phyloP scores from a whole-genome alignment of 768 basidiomycete genomes.

The Pulveroboletus ravenelii region DNA sequence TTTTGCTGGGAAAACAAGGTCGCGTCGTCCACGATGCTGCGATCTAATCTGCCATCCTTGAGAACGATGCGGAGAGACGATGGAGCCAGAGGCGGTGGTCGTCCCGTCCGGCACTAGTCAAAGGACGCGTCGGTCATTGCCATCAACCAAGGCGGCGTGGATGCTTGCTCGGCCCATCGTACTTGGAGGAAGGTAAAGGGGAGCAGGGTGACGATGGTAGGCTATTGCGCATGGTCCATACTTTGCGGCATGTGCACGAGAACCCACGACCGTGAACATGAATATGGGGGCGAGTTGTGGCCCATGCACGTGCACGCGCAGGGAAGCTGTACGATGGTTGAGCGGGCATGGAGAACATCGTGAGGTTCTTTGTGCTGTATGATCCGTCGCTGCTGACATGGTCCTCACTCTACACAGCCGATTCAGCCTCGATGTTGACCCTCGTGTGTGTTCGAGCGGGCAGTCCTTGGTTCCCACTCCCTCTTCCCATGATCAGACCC shows the following conservation, averaged over 20 bases:
- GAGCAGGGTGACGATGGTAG: not conserved
- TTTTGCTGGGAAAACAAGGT: not conserved
- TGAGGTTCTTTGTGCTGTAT: not conserved
- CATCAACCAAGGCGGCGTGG: too few species aligned
- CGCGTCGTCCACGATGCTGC: conserved; percentile 19
- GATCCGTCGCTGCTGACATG: too few species aligned
- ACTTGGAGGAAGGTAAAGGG: not conserved
- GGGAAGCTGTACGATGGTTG: not conserved
- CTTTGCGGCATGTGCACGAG: not conserved
- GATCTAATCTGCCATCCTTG: conserved; percentile 39
- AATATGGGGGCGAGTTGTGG: not conserved
- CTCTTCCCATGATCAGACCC: not conserved
- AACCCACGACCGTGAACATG: not conserved
- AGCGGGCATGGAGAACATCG: not conserved
- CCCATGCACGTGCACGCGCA: not conserved
- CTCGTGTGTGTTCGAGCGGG: not conserved
- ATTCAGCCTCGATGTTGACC: not conserved
- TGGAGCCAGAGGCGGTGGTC: conserved; percentile 26
- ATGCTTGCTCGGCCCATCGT: not conserved
- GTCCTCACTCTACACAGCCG: too few species aligned
- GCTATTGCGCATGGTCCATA: too few species aligned
- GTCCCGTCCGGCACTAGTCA: too few species aligned
- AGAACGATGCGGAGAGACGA: conserved; percentile 35
- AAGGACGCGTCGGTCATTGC: too few species aligned
- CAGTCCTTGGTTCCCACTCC: not conserved